Evolutionary conservation across 106 monocot genomes (phyloP).

Genomic region (Platanthera zijinensis): DNA sequence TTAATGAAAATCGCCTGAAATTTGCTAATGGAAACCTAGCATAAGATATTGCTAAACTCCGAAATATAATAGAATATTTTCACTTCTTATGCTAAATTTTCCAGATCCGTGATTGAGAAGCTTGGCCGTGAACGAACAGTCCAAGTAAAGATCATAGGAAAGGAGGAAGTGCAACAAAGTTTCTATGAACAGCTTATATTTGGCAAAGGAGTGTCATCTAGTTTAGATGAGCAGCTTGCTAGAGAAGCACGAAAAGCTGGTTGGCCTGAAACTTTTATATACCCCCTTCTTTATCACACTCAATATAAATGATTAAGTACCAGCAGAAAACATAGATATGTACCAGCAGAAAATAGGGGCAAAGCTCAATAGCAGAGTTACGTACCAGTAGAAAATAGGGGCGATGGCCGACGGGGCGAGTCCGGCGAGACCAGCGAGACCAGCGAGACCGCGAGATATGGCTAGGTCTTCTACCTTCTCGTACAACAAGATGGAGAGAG

Average conservation of each 20-base stretch:
- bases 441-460: too few relatives aligned
- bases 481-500: too few relatives aligned
- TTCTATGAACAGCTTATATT: constrained; percentile 90
- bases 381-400: too few relatives aligned
- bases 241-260: constrained; percentile 87
- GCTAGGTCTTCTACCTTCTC: too few relatives aligned
- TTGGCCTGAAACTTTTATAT: constrained; percentile 12
- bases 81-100: constrained; percentile 5
- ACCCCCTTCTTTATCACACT: neutral
- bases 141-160: constrained; percentile 79
- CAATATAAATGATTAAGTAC: neutral
- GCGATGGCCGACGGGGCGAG: too few relatives aligned
- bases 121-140: constrained; percentile 53
- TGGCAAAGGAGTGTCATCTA: constrained; percentile 71
- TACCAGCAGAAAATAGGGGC: too few relatives aligned
- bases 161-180: constrained; percentile 85
- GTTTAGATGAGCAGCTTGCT: constrained; percentile 82
- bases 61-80: neutral
- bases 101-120: constrained; percentile 77
- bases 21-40: too few relatives aligned
- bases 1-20: too few relatives aligned
- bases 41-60: too few relatives aligned
- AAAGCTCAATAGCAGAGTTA: too few relatives aligned
- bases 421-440: too few relatives aligned
- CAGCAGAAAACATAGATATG: too few relatives aligned